Evolutionary conservation across 1,284 basidiomycete species (phyloP), one percentile per base, ranked within the genome.

Genomic region (Cutaneotrichosporon cavernicola): DNA sequence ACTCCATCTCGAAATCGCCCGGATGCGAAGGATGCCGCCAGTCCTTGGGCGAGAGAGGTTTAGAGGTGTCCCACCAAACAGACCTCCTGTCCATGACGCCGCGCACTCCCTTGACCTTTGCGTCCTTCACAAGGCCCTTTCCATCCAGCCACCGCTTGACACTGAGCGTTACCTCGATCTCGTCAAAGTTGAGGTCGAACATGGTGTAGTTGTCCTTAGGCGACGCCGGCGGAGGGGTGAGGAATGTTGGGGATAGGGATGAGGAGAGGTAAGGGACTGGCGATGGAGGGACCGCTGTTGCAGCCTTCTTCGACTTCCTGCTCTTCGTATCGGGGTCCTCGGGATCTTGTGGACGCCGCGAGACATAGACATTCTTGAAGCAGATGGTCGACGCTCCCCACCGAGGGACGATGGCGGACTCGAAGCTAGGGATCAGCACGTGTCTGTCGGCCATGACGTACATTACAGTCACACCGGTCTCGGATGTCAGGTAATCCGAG

Each of bases 331-430:
- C 83, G 84, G 82, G 82, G 73, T 67, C 60, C 14, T 62, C 55
- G 62, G 61, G 43, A 52, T 69, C 66, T 49, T 60, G 59, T 9
- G 91, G 90, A 6, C 92, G 86, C 3, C 92, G 88, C 13, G 93
- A 95, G 52, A 99, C 85, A 73, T 92, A 98, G 52, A 99, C 95
- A 71, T 98, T 97, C 75, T 93, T 92, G 85, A 99, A 97, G 1
- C 92, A 93, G 66, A 99, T 91, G 22, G 90, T 88, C 16, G 92
- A 95, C 72, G 96, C 92, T 66, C 92, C 92, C 93, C 96, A 98
- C 77, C 94, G 94, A 4, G 96, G 96, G 5, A 99, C 94, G 71
- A 99, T 95, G 32, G 97, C 97, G 8, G 91, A 94, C 80, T 98
- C 96, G 77, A 98, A 99, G 58, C 78, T 80, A 58, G 3, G 10